These are phyloP conservation scores for Pezicula radicicola DNA, from an alignment of 2,329 filamentous ascomycete species.

Conservation along the genomic window DNA sequence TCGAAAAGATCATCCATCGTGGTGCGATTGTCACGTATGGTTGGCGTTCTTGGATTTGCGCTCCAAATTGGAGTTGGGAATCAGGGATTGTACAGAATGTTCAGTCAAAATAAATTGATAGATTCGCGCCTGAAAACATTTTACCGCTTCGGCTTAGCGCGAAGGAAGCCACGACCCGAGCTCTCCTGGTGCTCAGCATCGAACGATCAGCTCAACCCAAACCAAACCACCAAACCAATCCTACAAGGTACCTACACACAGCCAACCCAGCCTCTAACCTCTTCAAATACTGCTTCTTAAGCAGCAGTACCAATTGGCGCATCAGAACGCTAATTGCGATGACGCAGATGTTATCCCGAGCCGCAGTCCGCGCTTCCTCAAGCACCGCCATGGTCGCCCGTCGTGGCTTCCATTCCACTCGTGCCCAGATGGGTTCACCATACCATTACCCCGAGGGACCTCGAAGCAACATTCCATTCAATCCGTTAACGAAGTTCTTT, in stretches of 20 bases:
- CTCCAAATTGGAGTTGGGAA: no score
- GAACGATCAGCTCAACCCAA: slow-evolving; percentile 9
- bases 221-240: slow-evolving; percentile 12
- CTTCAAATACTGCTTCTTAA: neutral
- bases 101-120: neutral
- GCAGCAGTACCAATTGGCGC: slow-evolving; percentile 36
- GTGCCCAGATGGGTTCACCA: slow-evolving; percentile 78
- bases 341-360: slow-evolving; percentile 77
- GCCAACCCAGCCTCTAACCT: neutral
- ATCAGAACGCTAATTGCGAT: slow-evolving; percentile 10
- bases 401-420: slow-evolving; percentile 92
- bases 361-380: slow-evolving; percentile 56
- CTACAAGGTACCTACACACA: slow-evolving; percentile 11
- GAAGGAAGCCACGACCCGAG: neutral
- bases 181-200: slow-evolving; percentile 6
- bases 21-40: slow-evolving; percentile 2
- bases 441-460: slow-evolving; percentile 99
- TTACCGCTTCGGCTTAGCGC: slow-evolving; percentile 1
- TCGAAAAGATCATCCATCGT: slow-evolving; percentile 78
- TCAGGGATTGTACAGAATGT: neutral
- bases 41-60: neutral
- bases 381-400: slow-evolving; percentile 71
- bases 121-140: neutral
- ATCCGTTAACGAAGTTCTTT: slow-evolving; percentile 88
- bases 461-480: slow-evolving; percentile 94